phyloP scores from a whole-genome alignment of 495 filamentous ascomycete species.

The Tirmania nivea region DNA sequence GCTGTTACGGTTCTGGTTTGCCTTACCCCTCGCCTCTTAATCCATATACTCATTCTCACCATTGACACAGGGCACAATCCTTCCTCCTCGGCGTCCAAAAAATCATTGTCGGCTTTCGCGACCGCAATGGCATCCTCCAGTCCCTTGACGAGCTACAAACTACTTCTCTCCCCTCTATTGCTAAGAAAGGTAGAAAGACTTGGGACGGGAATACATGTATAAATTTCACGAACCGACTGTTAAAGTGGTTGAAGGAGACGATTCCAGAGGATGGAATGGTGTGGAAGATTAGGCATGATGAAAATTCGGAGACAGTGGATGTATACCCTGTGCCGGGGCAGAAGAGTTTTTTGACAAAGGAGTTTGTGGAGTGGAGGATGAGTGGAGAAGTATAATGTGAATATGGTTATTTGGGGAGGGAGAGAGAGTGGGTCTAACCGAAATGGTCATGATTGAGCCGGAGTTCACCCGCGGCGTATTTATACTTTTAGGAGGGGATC shows the following conservation, averaged over 20 bases:
- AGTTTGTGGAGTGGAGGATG: conserved; percentile 6
- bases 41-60: neutral
- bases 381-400: neutral
- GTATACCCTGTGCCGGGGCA: conserved; percentile 33
- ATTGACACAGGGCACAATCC: conserved; percentile 39
- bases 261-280: conserved; percentile 45
- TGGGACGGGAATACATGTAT: conserved; percentile 90
- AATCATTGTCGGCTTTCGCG: conserved; percentile 77
- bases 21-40: neutral
- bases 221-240: conserved; percentile 56
- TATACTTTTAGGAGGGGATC: too few relatives aligned
- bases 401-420: too few relatives aligned
- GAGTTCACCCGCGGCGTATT: too few relatives aligned
- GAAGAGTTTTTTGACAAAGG: conserved; percentile 1
- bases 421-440: too few relatives aligned
- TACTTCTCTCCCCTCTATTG: conserved; percentile 45
- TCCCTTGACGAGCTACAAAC: conserved; percentile 60
- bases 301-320: conserved; percentile 38
- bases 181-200: conserved; percentile 37
- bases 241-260: conserved; percentile 33
- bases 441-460: too few relatives aligned
- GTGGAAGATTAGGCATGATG: conserved; percentile 52
- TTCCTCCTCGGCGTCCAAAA: conserved; percentile 83
- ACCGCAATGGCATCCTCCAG: conserved; percentile 45
- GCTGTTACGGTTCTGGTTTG: conserved; percentile 66